Conservation (phyloP, 1,284 basidiomycete species). For the Naganishia sp. region DNA sequence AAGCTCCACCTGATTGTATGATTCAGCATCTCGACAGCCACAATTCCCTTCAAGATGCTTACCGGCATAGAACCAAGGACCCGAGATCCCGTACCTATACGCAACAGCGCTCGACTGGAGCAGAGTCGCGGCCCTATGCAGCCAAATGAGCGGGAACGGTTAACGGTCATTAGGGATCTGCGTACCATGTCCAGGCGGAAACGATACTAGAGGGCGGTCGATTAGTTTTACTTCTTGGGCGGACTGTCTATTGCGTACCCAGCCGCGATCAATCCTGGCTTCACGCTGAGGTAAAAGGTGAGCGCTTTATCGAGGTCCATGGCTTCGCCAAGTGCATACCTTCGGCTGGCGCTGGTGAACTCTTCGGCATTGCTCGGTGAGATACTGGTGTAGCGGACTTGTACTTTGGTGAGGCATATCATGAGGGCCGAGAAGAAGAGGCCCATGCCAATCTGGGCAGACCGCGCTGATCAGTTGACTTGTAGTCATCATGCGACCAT, state of each 20-base stretch:
- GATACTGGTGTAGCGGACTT: constrained; percentile 47
- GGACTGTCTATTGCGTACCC: constrained; percentile 60
- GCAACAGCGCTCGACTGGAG: constrained; percentile 66
- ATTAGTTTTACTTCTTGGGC: constrained; percentile 60
- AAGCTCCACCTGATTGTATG: constrained; percentile 8
- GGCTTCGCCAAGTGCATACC: constrained; percentile 31
- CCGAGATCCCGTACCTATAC: constrained; percentile 76
- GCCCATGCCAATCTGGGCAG: constrained; percentile 64
- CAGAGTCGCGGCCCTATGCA: background rate
- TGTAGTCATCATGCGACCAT: constrained; percentile 4
- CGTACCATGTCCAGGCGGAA: constrained; percentile 61
- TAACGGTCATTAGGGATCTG: constrained; percentile 40
- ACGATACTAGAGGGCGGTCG: constrained; percentile 27
- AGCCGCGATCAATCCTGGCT: constrained; percentile 84
- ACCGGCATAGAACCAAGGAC: constrained; percentile 49
- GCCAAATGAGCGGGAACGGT: constrained; percentile 32
- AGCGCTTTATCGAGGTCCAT: background rate
- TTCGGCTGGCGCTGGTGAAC: constrained; percentile 68
- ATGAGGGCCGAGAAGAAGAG: constrained; percentile 79
- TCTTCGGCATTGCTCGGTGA: constrained; percentile 61
- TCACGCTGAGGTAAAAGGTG: constrained; percentile 66
- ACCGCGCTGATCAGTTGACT: constrained; percentile 10
- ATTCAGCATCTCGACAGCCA: background rate
- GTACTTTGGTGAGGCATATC: constrained; percentile 53
- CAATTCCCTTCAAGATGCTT: background rate